Evolutionary conservation across 352 stramenopile species (phyloP).

Genomic region (Saprolegnia diclina): DNA sequence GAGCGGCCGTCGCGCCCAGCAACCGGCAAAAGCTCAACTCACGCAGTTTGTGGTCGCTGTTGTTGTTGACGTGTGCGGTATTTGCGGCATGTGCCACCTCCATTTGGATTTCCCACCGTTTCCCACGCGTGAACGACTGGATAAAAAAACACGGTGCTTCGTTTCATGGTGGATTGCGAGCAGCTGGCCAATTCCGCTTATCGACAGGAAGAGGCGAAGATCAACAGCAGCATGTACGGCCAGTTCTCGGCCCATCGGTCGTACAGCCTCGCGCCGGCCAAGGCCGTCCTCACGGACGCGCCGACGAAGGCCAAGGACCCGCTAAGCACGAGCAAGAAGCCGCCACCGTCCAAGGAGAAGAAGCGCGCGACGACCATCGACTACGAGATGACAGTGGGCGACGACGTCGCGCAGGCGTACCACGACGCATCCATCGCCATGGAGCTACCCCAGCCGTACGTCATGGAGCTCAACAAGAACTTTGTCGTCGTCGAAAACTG

Average conservation of each 20-base stretch:
- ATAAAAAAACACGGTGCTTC: not conserved
- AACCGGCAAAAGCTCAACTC: too few relatives aligned
- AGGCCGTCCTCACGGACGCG: not conserved
- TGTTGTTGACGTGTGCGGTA: too few relatives aligned
- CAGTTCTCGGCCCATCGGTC: not conserved
- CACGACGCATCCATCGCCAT: constrained; percentile 33
- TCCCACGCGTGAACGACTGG: too few relatives aligned
- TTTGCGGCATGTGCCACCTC: too few relatives aligned
- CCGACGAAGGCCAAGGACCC: not conserved
- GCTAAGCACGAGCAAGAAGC: not conserved
- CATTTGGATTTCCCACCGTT: too few relatives aligned
- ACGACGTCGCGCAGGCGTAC: constrained; percentile 1
- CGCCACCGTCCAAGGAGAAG: not conserved
- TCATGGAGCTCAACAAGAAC: constrained; percentile 54
- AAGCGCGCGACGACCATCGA: constrained; percentile 6
- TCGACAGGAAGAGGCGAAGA: not conserved
- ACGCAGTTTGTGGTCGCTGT: too few relatives aligned
- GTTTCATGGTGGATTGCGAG: not conserved
- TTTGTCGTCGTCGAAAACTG: constrained; percentile 62
- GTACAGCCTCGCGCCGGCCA: not conserved
- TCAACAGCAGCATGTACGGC: constrained; percentile 7
- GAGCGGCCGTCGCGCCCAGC: too few relatives aligned
- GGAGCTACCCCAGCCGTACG: constrained; percentile 51
- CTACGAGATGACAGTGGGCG: constrained; percentile 12
- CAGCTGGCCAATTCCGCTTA: not conserved